A percentile compares a stretch with the other conserved stretches of the same genome.
phyloP scores from a whole-genome alignment of 495 filamentous ascomycete species.

The Acidomyces sp. region DNA sequence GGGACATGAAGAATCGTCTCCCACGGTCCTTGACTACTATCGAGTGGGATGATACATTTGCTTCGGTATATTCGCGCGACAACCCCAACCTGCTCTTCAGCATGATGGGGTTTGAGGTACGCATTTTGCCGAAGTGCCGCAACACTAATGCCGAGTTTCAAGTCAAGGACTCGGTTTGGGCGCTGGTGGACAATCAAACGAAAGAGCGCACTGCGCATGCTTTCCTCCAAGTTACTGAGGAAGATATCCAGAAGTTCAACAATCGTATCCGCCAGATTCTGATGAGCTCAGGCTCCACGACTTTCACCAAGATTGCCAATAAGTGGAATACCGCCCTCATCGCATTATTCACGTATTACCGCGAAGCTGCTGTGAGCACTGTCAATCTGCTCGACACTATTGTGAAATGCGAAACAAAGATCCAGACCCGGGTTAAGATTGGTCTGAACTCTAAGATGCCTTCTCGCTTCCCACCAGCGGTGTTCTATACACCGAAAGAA shows the following conservation, averaged over 20 bases:
- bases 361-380: slow-evolving; percentile 94
- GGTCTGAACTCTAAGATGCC: slow-evolving; percentile 99
- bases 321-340: slow-evolving; percentile 99
- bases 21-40: slow-evolving; percentile 92
- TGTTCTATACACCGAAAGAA: slow-evolving; percentile 99
- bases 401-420: slow-evolving; percentile 99
- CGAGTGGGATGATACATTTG: slow-evolving; percentile 98
- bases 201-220: slow-evolving; percentile 97
- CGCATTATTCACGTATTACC: slow-evolving; percentile 98
- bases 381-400: slow-evolving; percentile 94
- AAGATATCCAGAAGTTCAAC: slow-evolving; percentile 98
- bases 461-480: slow-evolving; percentile 93
- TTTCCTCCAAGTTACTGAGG: slow-evolving; percentile 95
- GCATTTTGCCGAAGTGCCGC: slow-evolving; percentile 89
- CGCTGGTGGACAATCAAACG: slow-evolving; percentile 84
- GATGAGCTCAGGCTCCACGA: slow-evolving; percentile 97
- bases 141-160: slow-evolving; percentile 95
- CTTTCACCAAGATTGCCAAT: slow-evolving; percentile 99
- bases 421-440: slow-evolving; percentile 98
- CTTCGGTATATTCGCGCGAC: slow-evolving; percentile 97
- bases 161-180: slow-evolving; percentile 96
- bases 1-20: slow-evolving; percentile 95
- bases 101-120: slow-evolving; percentile 97
- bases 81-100: slow-evolving; percentile 96
- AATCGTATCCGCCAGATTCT: slow-evolving; percentile 97